Conservation (phyloP, 257 asterid species). For the Verbena officinalis region DNA sequence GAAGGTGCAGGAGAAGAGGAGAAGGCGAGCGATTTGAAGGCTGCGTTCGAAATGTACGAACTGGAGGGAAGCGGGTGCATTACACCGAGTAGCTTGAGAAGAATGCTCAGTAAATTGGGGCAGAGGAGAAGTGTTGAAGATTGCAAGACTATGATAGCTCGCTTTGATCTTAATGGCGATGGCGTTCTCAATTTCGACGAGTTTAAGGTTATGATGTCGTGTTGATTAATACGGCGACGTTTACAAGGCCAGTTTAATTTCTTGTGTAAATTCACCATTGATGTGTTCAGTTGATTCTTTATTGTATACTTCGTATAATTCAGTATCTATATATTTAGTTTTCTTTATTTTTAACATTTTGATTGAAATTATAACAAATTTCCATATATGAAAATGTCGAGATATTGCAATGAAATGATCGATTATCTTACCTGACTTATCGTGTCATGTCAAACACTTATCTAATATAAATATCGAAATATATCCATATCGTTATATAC, state of each 20-base stretch:
- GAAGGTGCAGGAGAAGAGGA: slow-evolving; percentile 64
- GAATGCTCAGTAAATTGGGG: slow-evolving; percentile 62
- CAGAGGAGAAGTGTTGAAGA: slow-evolving; percentile 48
- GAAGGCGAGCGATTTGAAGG: slow-evolving; percentile 44
- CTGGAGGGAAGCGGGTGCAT: slow-evolving; percentile 55
- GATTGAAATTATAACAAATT: neutral
- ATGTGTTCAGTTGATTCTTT: no score
- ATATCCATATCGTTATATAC: no score
- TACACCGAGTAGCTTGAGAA: slow-evolving; percentile 60
- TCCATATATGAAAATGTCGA: neutral
- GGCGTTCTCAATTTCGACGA: slow-evolving; percentile 65
- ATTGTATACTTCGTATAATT: no score
- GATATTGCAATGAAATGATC: neutral
- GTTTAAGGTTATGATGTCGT: slow-evolving; percentile 67
- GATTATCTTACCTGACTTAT: no score
- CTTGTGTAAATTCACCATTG: no score
- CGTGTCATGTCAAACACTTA: no score
- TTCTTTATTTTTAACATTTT: neutral
- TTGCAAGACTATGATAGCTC: slow-evolving; percentile 56
- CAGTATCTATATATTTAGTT: no score
- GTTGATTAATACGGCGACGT: neutral
- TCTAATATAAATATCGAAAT: no score
- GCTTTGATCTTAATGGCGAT: slow-evolving; percentile 64
- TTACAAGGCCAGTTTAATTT: neutral
- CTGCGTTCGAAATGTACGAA: slow-evolving; percentile 66